Conservation (phyloP, 352 stramenopile species). For the Phytophthora rubi region DNA sequence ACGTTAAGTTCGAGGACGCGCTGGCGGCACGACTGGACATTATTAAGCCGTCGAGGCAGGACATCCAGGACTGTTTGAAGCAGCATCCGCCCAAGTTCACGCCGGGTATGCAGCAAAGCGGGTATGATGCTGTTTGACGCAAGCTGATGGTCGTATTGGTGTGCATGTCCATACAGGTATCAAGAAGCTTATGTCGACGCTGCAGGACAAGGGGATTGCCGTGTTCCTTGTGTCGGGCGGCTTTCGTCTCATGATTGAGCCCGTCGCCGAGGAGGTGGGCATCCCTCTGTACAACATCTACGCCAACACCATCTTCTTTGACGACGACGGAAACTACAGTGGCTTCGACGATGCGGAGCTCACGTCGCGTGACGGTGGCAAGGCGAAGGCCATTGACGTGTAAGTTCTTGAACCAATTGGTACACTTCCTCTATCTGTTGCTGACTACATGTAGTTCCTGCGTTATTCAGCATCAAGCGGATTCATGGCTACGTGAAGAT, state of each 20-base stretch:
- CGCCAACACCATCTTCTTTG: conserved; percentile 98
- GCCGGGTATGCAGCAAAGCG: conserved; percentile 40
- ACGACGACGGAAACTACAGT: conserved; percentile 86
- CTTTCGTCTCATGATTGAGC: conserved; percentile 99
- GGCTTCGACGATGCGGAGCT: conserved; percentile 96
- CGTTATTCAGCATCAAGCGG: conserved; percentile 83
- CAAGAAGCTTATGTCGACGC: conserved; percentile 87
- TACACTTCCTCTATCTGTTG: conserved; percentile 1
- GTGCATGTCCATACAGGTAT: conserved; percentile 49
- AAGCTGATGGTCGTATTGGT: conserved; percentile 1
- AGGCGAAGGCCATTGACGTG: conserved; percentile 80
- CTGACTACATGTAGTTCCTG: conserved; percentile 11
- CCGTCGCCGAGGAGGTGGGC: conserved; percentile 89
- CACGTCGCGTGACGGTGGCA: conserved; percentile 89
- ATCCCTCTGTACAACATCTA: conserved; percentile 94
- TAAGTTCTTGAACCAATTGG: conserved; percentile 27
- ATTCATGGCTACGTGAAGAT: conserved; percentile 93
- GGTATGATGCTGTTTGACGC: neutral
- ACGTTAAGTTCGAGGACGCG: conserved; percentile 98
- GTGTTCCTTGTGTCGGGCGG: conserved; percentile 99
- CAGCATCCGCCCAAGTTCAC: conserved; percentile 93
- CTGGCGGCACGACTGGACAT: conserved; percentile 95
- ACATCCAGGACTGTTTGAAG: conserved; percentile 92
- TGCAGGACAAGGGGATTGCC: conserved; percentile 91
- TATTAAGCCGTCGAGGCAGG: conserved; percentile 92